Conservation (phyloP, 768 basidiomycete species). For the Rhodotorula babjevae region DNA sequence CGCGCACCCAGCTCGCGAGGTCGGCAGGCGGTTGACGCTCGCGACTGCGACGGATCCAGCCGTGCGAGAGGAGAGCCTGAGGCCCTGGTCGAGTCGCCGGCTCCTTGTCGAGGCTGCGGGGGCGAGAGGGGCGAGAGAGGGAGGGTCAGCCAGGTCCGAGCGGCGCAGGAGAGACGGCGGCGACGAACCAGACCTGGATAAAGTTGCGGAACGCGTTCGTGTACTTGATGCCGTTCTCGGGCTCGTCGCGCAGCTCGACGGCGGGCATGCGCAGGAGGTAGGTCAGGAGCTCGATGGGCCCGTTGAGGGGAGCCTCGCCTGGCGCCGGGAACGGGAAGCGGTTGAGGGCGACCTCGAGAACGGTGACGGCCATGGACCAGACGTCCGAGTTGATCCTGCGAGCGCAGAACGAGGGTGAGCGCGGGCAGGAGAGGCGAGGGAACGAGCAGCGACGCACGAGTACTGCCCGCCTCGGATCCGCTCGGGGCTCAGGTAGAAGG, state of each 20-base stretch:
- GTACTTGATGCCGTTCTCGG: slow-evolving; percentile 39
- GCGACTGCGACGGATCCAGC: slow-evolving; percentile 25
- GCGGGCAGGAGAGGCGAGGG: background rate
- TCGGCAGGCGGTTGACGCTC: slow-evolving; percentile 35
- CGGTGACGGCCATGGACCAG: slow-evolving; percentile 92
- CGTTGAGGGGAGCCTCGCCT: slow-evolving; percentile 60
- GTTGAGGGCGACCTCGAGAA: slow-evolving; percentile 89
- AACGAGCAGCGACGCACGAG: slow-evolving; percentile 44
- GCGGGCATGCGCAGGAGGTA: slow-evolving; percentile 79
- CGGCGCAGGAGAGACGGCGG: background rate
- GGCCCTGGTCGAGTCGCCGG: slow-evolving; percentile 28
- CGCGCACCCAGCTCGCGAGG: slow-evolving; percentile 25
- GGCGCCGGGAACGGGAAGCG: slow-evolving; percentile 79
- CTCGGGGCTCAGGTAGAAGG: slow-evolving; percentile 68
- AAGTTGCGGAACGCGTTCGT: slow-evolving; percentile 43
- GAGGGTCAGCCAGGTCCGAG: background rate
- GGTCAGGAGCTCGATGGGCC: slow-evolving; percentile 90
- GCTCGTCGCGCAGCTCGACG: slow-evolving; percentile 37
- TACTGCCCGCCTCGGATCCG: slow-evolving; percentile 87
- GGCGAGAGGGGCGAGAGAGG: no score
- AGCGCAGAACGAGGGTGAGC: background rate
- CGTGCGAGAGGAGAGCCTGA: slow-evolving; percentile 26
- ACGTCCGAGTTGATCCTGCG: slow-evolving; percentile 67
- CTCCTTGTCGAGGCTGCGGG: slow-evolving; percentile 31
- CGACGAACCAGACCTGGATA: slow-evolving; percentile 37